Evolutionary conservation across 1,284 basidiomycete genomes (phyloP), one percentile per base, ranked within the genome.

Genomic region (Pterulicium gracile): DNA sequence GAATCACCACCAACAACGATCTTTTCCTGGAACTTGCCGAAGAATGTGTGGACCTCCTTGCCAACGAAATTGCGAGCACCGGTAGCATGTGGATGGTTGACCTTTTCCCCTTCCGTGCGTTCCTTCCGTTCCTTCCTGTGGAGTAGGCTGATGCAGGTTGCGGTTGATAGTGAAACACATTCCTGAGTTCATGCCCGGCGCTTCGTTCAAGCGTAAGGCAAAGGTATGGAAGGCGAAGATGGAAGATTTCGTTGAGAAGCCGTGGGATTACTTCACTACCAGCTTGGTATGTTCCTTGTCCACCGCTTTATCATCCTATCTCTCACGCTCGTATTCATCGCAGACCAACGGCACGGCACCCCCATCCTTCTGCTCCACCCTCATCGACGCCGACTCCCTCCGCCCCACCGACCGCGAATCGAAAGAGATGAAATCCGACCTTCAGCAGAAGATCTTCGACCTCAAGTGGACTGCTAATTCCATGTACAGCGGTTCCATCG

Each of bases 31-130:
- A 54, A 32, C 69, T 82, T 43, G 81, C 77, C 0, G 72, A 80
- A 50, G 77, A 82, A 47, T 77, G 73, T 49, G 68, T 84, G 27
- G 64, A 69, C 42, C 55, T 83, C 32, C 67, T 86, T 21, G 58
- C 76, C 3, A 79, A 81, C 55, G 61, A 67, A 14, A 81, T 85
- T 51, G 75, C 79, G 2, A 71, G 74, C 2, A 76, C 76, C 2
- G 77, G 77, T 34, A 74, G 77, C 5, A 70, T 85, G 47, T 85
- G 81, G 81, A 72, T 75, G 0, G 81, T 85, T 47, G 81, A 82
- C 55, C 57, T 81, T 32, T 63, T 81, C 54, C 79, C 77, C 13
- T 58, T 53, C 13, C 50, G 65, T 45, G 55, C 56, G 43, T 51
- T 58, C 39, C 49, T 64, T 21, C 61, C 46, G 43, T 32, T 48